Conservation (phyloP, 75 land plant genomes). For the Selaginella tamariscina region DNA sequence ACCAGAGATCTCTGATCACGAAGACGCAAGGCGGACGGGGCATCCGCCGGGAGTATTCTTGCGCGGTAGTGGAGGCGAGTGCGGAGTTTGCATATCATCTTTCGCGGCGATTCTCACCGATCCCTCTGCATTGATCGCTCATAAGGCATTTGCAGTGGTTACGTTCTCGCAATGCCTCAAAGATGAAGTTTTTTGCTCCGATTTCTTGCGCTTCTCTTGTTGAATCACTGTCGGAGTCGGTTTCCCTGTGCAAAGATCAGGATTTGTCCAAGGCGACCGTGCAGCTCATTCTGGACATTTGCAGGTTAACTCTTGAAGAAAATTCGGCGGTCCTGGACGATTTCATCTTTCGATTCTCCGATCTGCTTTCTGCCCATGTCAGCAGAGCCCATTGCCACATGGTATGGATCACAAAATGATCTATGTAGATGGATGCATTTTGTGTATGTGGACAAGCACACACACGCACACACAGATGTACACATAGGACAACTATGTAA, state of each 20-base stretch:
- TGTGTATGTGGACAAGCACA: neutral
- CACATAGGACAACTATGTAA: slow-evolving; percentile 5
- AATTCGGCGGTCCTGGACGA: slow-evolving; percentile 26
- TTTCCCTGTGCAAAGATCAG: slow-evolving; percentile 35
- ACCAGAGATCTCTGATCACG: too few relatives aligned
- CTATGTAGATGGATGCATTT: too few relatives aligned
- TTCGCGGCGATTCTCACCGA: slow-evolving; percentile 45
- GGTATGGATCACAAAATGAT: slow-evolving; percentile 27
- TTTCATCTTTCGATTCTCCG: slow-evolving; percentile 37
- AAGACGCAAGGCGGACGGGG: neutral
- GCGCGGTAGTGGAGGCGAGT: slow-evolving; percentile 17
- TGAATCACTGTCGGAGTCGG: slow-evolving; percentile 43
- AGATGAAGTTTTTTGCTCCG: slow-evolving; percentile 21
- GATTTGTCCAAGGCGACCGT: slow-evolving; percentile 33
- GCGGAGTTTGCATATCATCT: slow-evolving; percentile 63
- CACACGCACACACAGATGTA: neutral
- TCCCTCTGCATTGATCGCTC: slow-evolving; percentile 44
- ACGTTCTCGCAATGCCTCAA: slow-evolving; percentile 46
- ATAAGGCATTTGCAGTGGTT: slow-evolving; percentile 63
- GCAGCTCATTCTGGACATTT: slow-evolving; percentile 34
- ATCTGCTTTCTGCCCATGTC: slow-evolving; percentile 23
- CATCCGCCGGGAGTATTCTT: neutral
- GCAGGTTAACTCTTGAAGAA: slow-evolving; percentile 14
- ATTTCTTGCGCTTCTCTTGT: slow-evolving; percentile 39
- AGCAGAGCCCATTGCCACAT: slow-evolving; percentile 40